Conservation (phyloP, 2,329 filamentous ascomycete species). For the Aureobasidium namibiae region DNA sequence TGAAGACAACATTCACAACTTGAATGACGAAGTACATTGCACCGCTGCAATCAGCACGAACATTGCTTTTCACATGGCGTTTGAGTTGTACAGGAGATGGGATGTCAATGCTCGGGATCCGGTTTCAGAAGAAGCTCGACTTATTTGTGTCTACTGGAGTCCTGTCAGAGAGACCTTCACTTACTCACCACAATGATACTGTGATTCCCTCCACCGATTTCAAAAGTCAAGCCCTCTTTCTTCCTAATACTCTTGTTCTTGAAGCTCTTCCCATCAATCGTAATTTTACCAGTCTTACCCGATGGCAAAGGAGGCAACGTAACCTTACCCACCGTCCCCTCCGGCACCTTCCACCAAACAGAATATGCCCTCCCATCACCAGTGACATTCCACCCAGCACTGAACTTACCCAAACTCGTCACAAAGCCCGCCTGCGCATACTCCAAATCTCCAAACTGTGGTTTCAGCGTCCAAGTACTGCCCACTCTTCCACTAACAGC, state of each 20-base stretch:
- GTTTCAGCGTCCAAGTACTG: constrained; percentile 35
- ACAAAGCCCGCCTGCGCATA: constrained; percentile 38
- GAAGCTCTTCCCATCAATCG: constrained; percentile 2
- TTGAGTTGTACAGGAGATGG: no score
- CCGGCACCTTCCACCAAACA: constrained; percentile 23
- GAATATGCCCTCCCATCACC: constrained; percentile 15
- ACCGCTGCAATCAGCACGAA: no score
- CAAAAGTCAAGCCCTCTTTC: not conserved
- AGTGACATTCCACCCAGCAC: constrained; percentile 26
- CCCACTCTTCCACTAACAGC: constrained; percentile 33
- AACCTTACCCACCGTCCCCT: constrained; percentile 25
- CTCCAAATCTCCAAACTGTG: constrained; percentile 36
- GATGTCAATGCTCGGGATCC: no score
- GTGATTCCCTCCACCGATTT: not conserved
- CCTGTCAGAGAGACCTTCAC: no score
- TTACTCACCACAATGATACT: not conserved
- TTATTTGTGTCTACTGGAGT: not conserved
- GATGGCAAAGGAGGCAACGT: constrained; percentile 19
- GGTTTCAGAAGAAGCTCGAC: no score
- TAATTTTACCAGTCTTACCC: constrained; percentile 2
- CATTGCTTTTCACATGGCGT: no score
- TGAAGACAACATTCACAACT: no score
- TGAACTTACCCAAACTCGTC: constrained; percentile 37
- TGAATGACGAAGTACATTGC: no score
- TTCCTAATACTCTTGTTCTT: constrained; percentile 1